Percentiles rank a stretch among this genome's conserved stretches.
These are phyloP conservation scores for Marasmius oreades DNA, from an alignment of 1,284 basidiomycete species.

Conservation along the genomic window DNA sequence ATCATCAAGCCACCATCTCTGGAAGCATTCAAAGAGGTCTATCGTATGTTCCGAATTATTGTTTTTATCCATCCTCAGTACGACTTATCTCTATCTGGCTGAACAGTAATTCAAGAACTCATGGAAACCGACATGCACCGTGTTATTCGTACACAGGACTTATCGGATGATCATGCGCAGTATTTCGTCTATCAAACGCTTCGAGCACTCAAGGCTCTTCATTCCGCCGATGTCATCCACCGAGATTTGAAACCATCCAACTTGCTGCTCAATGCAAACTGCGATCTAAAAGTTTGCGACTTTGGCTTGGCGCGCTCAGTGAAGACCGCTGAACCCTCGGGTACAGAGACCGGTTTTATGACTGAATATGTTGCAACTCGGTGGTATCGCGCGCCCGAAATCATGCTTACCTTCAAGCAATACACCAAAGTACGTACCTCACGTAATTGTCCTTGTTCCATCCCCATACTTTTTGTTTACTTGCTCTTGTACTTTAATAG, in stretches of 20 bases:
- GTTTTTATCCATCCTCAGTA: conserved; percentile 50
- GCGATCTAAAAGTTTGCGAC: conserved; percentile 93
- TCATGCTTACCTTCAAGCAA: conserved; percentile 96
- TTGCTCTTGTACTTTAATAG: background rate
- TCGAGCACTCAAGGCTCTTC: conserved; percentile 90
- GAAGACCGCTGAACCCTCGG: conserved; percentile 80
- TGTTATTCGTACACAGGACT: conserved; percentile 81
- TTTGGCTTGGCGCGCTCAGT: conserved; percentile 90
- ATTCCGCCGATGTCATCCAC: conserved; percentile 93
- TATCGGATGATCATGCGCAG: conserved; percentile 89
- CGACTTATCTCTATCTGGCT: conserved; percentile 46
- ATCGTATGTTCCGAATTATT: conserved; percentile 71
- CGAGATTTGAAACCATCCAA: conserved; percentile 96
- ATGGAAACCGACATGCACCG: conserved; percentile 90
- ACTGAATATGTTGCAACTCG: conserved; percentile 93
- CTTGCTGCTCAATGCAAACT: conserved; percentile 93
- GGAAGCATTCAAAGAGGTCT: conserved; percentile 93
- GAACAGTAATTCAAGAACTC: conserved; percentile 46
- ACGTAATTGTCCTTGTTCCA: background rate
- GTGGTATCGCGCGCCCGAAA: conserved; percentile 93
- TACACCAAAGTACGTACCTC: conserved; percentile 75
- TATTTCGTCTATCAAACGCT: conserved; percentile 91
- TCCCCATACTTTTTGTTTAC: background rate
- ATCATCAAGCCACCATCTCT: conserved; percentile 89
- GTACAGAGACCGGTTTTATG: conserved; percentile 88